Conservation (phyloP, 2,329 filamentous ascomycete genomes). For the Aureobasidium sp. region DNA sequence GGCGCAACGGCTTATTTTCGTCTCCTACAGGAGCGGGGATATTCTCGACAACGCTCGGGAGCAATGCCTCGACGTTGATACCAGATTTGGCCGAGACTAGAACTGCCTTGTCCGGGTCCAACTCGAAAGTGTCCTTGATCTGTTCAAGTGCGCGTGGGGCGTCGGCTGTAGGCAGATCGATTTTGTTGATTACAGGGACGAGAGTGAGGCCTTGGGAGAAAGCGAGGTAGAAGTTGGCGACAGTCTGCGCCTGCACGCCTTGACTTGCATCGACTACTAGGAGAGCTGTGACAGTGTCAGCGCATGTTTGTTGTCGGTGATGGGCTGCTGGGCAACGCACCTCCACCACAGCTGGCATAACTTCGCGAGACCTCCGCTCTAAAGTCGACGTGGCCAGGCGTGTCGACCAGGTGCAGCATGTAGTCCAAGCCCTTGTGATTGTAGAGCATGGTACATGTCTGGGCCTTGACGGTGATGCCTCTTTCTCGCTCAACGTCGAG, state of each 20-base stretch:
- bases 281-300: slow-evolving; percentile 47
- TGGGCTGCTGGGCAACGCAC: not conserved
- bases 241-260: slow-evolving; percentile 94
- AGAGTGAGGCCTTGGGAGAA: slow-evolving; percentile 84
- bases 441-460: slow-evolving; percentile 98
- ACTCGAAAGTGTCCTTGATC: slow-evolving; percentile 78
- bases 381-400: slow-evolving; percentile 96
- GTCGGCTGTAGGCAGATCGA: slow-evolving; percentile 86
- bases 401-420: slow-evolving; percentile 90
- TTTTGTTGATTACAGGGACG: slow-evolving; percentile 93
- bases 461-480: slow-evolving; percentile 96
- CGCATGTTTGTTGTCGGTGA: not conserved
- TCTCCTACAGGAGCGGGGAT: slow-evolving; percentile 78
- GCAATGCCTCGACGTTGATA: slow-evolving; percentile 71
- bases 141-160: slow-evolving; percentile 79
- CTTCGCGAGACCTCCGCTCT: slow-evolving; percentile 90
- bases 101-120: slow-evolving; percentile 68
- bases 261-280: slow-evolving; percentile 93
- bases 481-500: slow-evolving; percentile 93
- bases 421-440: slow-evolving; percentile 81
- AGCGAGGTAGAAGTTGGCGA: slow-evolving; percentile 96
- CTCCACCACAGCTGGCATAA: slow-evolving; percentile 88
- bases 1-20: slow-evolving; percentile 62
- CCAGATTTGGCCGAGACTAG: slow-evolving; percentile 92
- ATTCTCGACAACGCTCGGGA: slow-evolving; percentile 78